Conservation (phyloP, 371 early-diverging fungal genomes). For the Batkoa obscura region DNA sequence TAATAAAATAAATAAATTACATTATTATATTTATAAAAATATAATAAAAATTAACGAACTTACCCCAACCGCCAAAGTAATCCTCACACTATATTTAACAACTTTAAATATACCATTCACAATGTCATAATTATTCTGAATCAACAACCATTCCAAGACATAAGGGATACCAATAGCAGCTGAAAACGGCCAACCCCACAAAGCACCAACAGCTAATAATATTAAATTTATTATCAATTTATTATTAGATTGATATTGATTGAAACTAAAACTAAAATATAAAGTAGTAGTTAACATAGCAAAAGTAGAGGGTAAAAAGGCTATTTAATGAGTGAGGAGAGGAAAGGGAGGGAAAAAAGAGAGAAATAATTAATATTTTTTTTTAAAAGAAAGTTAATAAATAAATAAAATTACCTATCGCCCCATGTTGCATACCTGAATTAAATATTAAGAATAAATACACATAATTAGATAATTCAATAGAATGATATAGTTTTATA, state of each 20-base stretch:
- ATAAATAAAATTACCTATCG: constrained; percentile 29
- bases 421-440: constrained; percentile 75
- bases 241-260: too few species aligned
- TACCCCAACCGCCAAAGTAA: constrained; percentile 11
- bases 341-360: too few species aligned
- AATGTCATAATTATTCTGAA: too few species aligned
- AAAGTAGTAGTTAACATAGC: constrained; percentile 71
- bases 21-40: not conserved
- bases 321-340: constrained; percentile 14
- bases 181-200: constrained; percentile 82
- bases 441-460: constrained; percentile 35
- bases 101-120: too few species aligned
- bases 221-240: too few species aligned
- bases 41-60: not conserved
- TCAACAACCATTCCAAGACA: constrained; percentile 47
- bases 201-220: constrained; percentile 43
- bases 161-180: constrained; percentile 58
- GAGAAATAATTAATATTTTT: too few species aligned
- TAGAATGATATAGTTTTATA: constrained; percentile 36
- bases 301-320: constrained; percentile 78
- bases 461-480: constrained; percentile 45
- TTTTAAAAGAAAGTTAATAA: too few species aligned
- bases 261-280: not conserved
- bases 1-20: not conserved
- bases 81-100: too few species aligned